Base-by-base conservation (phyloP, 73 alveolate species). In the Paramecium pentaurelia region DNA sequence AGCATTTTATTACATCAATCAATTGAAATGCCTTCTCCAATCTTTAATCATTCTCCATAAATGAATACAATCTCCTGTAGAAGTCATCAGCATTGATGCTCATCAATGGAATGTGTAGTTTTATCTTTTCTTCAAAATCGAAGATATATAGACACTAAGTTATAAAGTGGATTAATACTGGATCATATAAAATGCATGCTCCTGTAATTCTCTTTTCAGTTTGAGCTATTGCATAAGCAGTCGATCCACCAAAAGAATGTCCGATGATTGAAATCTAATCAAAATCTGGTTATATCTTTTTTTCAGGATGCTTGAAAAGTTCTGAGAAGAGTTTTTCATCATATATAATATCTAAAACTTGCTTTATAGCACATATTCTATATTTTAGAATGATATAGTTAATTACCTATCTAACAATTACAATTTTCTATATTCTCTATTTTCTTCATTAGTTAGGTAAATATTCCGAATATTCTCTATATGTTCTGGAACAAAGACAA, bases 221-320 rank as follows among this genome's bases (percentile, higher is more conserved):
- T 59, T 64, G 32, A 7, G 93, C 51, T 14, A 77, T 22, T 8
- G 40, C 83, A 36, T 49, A 58, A 2, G 89, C 93, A 60, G 93
- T 38, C 6, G 93, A 87, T 25, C 93, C 93, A 6, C 93, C 93
- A 87, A 87, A 86, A 12, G 93, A 87, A 64, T 87, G 93, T 16
- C 93, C 93, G 12, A 87, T 64, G 28, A 87, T 64, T 4, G 93
- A 64, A 8, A 68, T 64, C 8, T 87, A 44, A 49, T 68, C 37
- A 38, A 42, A 87, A 38, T 87, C 89, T 0, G 86, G 60, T 22
- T 54, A 34, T 44, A 87, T 54, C 70, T 18, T 54, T 54, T 54
- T 64, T 3, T 58, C 51, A 22, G 64, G 71, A 20, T 32, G 37
- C 36, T 42, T 11, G 12, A 86, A 86, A 20, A 86, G 40, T 7